Base-by-base conservation (phyloP, 805 yeast species). In the Candida awuae region DNA sequence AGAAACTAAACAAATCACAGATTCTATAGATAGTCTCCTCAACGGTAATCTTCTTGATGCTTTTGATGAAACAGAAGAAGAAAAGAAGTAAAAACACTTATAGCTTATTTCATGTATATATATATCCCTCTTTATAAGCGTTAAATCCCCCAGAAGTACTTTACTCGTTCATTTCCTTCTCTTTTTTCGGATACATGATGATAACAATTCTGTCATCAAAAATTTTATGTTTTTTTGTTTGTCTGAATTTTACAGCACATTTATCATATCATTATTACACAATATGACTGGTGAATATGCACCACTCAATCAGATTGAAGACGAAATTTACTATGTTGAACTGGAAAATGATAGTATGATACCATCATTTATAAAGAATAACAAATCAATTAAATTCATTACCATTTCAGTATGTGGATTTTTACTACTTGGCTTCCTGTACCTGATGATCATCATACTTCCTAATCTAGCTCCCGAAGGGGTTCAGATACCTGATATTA, bases 1-100 rank as follows among this genome's bases (percentile, higher is more conserved):
- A 35, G 86, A 80, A 39, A 73, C 80, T 12, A 58, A 65, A 21
- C 63, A 67, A 29, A 66, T 80, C 16, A 81, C 78, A 44, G 73
- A 74, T 37, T 68, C 48, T 10, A 40, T 43, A 12, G 46, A 42
- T 26, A 36, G 45, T 14, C 23, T 46, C 22, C 21, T 46, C 8
- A 43, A 36, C 13, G 47, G 47, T 19, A 39, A 46, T n/a, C 10
- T 25, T 5, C 19, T 32, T 2, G 39, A 37, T 18, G 36, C 21
- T 7, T 38, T 42, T 9, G 32, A 32, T 10, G 37, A 34, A 3
- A 38, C 37, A 26, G 27, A 15, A n/a, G 31, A 27, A n/a, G 31
- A 42, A 16, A 34, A 37, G 25, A 22, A 28, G 32, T 21, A 10
- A n/a, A 25, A 9, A 15, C 34, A 8, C 8, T 15, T n/a, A n/a